Evolutionary conservation across 169 alveolate species (phyloP).

Genomic region (Eimeria tenella): DNA sequence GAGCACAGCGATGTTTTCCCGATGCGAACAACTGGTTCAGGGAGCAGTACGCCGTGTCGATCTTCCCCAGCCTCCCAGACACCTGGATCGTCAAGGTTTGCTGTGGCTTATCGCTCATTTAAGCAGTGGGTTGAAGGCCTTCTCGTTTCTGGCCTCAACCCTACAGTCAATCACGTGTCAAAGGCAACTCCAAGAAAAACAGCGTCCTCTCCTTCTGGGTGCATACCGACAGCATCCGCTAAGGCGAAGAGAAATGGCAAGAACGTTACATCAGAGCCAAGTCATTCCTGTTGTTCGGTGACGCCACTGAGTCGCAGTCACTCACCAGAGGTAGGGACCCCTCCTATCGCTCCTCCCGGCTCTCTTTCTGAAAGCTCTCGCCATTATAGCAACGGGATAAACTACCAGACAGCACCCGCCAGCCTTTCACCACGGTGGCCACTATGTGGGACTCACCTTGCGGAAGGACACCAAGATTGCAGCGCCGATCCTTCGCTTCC

Average conservation of each 20-base stretch:
- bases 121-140: slow-evolving; percentile 50
- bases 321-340: slow-evolving; percentile 28
- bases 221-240: not conserved
- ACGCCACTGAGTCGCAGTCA: slow-evolving; percentile 8
- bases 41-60: not conserved
- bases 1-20: not conserved
- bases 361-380: slow-evolving; percentile 12
- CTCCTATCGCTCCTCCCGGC: not conserved
- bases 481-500: not conserved
- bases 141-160: slow-evolving; percentile 36
- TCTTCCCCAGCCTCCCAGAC: slow-evolving; percentile 10
- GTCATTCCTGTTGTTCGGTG: slow-evolving; percentile 46
- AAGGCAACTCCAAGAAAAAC: not conserved
- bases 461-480: not conserved
- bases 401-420: slow-evolving; percentile 27
- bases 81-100: slow-evolving; percentile 25
- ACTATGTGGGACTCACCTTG: not conserved
- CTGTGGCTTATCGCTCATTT: slow-evolving; percentile 34
- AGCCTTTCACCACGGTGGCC: slow-evolving; percentile 21
- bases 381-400: not conserved
- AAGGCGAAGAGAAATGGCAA: slow-evolving; percentile 15
- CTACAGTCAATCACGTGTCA: slow-evolving; percentile 35
- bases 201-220: not conserved
- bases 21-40: not conserved
- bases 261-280: slow-evolving; percentile 1